Base-by-base conservation (phyloP, 257 asterid genomes). In the Schizonepeta tenuifolia region DNA sequence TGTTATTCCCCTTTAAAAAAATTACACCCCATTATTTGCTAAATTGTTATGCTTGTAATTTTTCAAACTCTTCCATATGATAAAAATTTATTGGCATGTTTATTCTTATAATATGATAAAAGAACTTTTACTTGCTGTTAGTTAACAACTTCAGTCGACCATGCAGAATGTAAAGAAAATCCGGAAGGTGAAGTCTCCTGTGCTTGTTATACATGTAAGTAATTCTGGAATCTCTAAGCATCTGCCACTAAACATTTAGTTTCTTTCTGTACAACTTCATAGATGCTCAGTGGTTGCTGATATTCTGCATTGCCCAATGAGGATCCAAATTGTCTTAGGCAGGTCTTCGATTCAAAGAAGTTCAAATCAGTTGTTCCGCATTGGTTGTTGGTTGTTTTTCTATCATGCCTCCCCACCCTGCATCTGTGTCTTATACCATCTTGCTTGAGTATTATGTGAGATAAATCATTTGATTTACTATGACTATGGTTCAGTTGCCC, bases 141-240 rank as follows among this genome's bases (percentile, higher is more conserved):
- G 77, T 13, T 71, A 47, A 57, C 80, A 72, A 73, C 17, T 28
- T 40, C 4, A 49, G 77, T 22, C 74, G 17, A 72, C 28, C 56
- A 73, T 77, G 97, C 97, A 94, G 99, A 94, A 94, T 79, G 89
- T 89, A 65, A 88, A 94, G 79, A 89, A 94, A 81, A 91, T 94
- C 66, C 89, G 85, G 80, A 91, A 87, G 89, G 99, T 94, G 85
- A 91, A 94, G 76, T 89, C 87, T 67, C 97, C 99, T 9, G 96
- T 85, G 81, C 97, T 91, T 33, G 97, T 94, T 65, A 91, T 94
- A 79, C 99, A 94, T 83, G 99, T 94, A 89, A 94, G 97, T 85
- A 46, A 67, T 70, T 74, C 74, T 74, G 20, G 28, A 56, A 50
- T 55, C 60, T 65, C 21, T 6, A 31, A 9, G 13, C 76, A 35